phyloP scores from a whole-genome alignment of 1,139 yeast genomes.

The Kodamaea plutei region DNA sequence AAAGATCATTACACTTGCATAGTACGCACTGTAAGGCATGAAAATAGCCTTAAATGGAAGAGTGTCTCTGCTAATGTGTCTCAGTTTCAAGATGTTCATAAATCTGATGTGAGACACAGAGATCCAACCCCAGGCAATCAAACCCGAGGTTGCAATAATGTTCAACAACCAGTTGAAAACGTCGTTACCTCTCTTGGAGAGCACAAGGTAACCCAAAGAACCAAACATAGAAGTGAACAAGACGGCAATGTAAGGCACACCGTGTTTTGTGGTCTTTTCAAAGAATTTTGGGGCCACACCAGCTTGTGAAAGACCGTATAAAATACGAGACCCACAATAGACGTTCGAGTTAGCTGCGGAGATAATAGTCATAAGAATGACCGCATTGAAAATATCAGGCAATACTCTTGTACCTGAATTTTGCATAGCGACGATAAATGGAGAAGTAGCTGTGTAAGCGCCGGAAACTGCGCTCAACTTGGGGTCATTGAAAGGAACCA shows the following conservation, averaged over 20 bases:
- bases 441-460: constrained; percentile 44
- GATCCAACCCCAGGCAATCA: constrained; percentile 71
- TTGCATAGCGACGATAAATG: constrained; percentile 54
- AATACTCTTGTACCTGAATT: constrained; percentile 68
- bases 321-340: constrained; percentile 71
- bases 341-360: constrained; percentile 83
- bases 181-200: constrained; percentile 52
- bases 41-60: constrained; percentile 67
- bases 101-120: constrained; percentile 63
- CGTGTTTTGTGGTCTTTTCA: constrained; percentile 48
- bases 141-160: constrained; percentile 73
- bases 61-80: constrained; percentile 55
- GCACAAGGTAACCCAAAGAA: constrained; percentile 63
- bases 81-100: constrained; percentile 53
- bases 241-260: constrained; percentile 67
- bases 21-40: constrained; percentile 62
- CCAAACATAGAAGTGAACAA: constrained; percentile 58
- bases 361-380: constrained; percentile 61
- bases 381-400: constrained; percentile 74
- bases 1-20: constrained; percentile 47
- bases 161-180: constrained; percentile 86
- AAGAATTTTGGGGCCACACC: constrained; percentile 60
- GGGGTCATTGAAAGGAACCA: constrained; percentile 76
- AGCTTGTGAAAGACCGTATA: constrained; percentile 61
- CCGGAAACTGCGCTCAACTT: constrained; percentile 19